These are phyloP conservation scores for Suillus americanus DNA, from an alignment of 768 basidiomycete genomes.

Conservation along the genomic window DNA sequence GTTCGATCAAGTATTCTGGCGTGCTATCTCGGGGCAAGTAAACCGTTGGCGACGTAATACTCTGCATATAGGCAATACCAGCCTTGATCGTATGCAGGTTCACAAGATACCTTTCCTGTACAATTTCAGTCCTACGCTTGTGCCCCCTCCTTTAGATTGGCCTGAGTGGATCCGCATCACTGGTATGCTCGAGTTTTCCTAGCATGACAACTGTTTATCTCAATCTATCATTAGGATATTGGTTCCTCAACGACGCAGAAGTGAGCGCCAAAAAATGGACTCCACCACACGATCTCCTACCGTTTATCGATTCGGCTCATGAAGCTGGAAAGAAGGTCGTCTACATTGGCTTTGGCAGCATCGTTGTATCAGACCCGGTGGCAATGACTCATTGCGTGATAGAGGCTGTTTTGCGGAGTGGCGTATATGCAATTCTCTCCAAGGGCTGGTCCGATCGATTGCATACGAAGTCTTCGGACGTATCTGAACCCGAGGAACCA, in stretches of 20 bases:
- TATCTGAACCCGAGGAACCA: slow-evolving; percentile 63
- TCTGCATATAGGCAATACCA: slow-evolving; percentile 77
- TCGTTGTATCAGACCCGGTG: slow-evolving; percentile 93
- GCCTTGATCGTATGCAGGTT: slow-evolving; percentile 92
- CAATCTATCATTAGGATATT: slow-evolving; percentile 65
- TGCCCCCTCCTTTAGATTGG: slow-evolving; percentile 96
- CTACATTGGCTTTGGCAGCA: slow-evolving; percentile 97
- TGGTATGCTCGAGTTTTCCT: slow-evolving; percentile 41
- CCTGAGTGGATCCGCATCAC: slow-evolving; percentile 97
- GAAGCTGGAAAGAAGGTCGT: slow-evolving; percentile 82
- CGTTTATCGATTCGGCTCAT: slow-evolving; percentile 82
- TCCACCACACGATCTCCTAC: slow-evolving; percentile 74
- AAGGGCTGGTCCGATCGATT: slow-evolving; percentile 98
- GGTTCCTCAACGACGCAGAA: slow-evolving; percentile 94
- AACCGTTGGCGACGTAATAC: slow-evolving; percentile 88
- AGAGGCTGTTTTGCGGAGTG: slow-evolving; percentile 83
- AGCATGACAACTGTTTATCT: slow-evolving; percentile 6
- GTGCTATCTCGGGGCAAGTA: slow-evolving; percentile 89
- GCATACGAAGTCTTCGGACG: slow-evolving; percentile 59
- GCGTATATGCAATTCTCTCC: slow-evolving; percentile 89
- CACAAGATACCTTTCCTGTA: slow-evolving; percentile 98
- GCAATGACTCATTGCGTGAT: slow-evolving; percentile 90
- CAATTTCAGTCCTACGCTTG: slow-evolving; percentile 90
- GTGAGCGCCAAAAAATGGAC: slow-evolving; percentile 88
- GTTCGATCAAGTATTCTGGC: slow-evolving; percentile 99